Evolutionary conservation across 108 stramenopile species (phyloP).

Genomic region (Cyclotella distinguenda): DNA sequence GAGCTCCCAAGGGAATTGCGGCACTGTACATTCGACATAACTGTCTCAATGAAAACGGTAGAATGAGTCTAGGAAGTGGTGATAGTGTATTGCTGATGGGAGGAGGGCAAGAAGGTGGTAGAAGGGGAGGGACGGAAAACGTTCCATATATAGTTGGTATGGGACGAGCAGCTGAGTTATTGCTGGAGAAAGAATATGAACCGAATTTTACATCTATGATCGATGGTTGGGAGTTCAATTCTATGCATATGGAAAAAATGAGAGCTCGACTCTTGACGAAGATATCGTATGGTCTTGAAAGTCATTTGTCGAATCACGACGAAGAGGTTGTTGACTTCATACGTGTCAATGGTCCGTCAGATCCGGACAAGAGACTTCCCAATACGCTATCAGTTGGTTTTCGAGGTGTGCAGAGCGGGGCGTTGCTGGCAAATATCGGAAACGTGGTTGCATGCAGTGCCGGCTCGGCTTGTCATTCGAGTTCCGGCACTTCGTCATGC

Average conservation of each 20-base stretch:
- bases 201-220: conserved; percentile 1
- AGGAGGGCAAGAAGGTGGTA: conserved; percentile 86
- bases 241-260: conserved; percentile 66
- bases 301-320: background rate
- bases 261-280: conserved; percentile 60
- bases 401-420: conserved; percentile 55
- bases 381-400: conserved; percentile 94
- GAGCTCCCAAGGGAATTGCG: conserved; percentile 95
- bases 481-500: conserved; percentile 38
- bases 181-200: conserved; percentile 13
- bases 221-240: conserved; percentile 42
- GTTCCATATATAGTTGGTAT: conserved; percentile 91
- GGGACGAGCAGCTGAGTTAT: conserved; percentile 74
- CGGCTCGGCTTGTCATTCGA: conserved; percentile 90
- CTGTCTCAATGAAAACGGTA: conserved; percentile 51
- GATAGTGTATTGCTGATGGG: conserved; percentile 63
- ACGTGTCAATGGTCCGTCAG: conserved; percentile 78
- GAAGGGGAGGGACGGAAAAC: conserved; percentile 94
- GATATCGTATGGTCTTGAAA: conserved; percentile 46
- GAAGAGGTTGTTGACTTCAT: conserved; percentile 17
- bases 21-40: conserved; percentile 84
- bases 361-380: conserved; percentile 68
- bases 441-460: conserved; percentile 85
- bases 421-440: conserved; percentile 59
- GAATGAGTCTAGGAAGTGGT: conserved; percentile 41